Evolutionary conservation across 2,329 filamentous ascomycete species (phyloP).

Genomic region (Coniochaeta sp.): DNA sequence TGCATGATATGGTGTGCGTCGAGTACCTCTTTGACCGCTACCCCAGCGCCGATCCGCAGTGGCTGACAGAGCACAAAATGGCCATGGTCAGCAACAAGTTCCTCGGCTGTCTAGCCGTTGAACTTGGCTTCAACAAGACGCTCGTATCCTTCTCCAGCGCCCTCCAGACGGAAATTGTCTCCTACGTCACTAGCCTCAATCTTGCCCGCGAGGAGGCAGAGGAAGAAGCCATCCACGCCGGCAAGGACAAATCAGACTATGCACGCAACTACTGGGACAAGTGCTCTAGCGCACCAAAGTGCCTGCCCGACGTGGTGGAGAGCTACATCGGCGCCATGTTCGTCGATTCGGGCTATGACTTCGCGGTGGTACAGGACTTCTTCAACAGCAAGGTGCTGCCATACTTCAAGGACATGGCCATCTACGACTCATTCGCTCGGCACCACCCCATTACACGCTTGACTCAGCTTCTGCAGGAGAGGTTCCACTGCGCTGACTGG

Average conservation of each 20-base stretch:
- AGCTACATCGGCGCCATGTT: constrained; percentile 86
- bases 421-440: constrained; percentile 82
- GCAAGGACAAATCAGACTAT: constrained; percentile 28
- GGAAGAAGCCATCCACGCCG: constrained; percentile 21
- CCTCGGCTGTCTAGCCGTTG: constrained; percentile 71
- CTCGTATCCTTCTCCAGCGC: constrained; percentile 47
- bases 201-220: constrained; percentile 27
- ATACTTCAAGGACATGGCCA: constrained; percentile 77
- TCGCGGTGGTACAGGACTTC: constrained; percentile 63
- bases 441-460: constrained; percentile 78
- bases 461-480: constrained; percentile 51
- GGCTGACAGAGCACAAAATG: constrained; percentile 98
- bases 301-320: constrained; percentile 79
- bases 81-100: constrained; percentile 99
- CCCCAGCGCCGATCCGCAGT: constrained; percentile 80
- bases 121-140: constrained; percentile 69
- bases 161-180: constrained; percentile 36
- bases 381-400: constrained; percentile 66
- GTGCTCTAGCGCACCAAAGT: constrained; percentile 59
- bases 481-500: constrained; percentile 57
- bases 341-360: constrained; percentile 80
- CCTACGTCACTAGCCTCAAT: constrained; percentile 51
- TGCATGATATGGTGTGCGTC: constrained; percentile 80
- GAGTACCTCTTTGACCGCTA: constrained; percentile 73
- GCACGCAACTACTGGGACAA: constrained; percentile 63